These are phyloP conservation scores for Debaryomyces udenii DNA, from an alignment of 1,139 yeast genomes.

Conservation along the genomic window DNA sequence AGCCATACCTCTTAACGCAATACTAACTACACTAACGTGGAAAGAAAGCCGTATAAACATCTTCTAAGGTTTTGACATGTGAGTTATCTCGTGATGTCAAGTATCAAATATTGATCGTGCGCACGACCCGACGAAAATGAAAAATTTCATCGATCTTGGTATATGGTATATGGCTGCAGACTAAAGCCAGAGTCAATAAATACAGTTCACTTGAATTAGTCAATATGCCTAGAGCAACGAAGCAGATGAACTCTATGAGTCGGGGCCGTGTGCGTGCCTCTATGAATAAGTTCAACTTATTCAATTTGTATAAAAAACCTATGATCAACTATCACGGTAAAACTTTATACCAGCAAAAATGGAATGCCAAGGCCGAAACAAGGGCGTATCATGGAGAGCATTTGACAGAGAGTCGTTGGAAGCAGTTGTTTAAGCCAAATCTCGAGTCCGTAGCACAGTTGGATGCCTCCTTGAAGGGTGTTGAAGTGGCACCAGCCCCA, in stretches of 20 bases:
- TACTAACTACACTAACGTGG: too few relatives aligned
- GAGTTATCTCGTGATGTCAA: neutral
- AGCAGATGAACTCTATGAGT: conserved; percentile 58
- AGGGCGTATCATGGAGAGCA: conserved; percentile 97
- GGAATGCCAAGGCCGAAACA: conserved; percentile 89
- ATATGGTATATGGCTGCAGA: too few relatives aligned
- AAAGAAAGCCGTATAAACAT: too few relatives aligned
- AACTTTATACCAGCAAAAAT: conserved; percentile 85
- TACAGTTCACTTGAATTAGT: neutral
- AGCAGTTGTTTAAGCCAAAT: conserved; percentile 69
- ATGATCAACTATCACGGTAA: conserved; percentile 54
- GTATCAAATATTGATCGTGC: neutral
- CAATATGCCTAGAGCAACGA: conserved; percentile 65
- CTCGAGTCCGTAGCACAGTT: conserved; percentile 84
- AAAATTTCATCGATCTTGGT: conserved; percentile 10
- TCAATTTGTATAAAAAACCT: conserved; percentile 77
- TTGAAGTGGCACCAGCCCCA: conserved; percentile 65
- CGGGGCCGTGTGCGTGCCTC: conserved; percentile 86
- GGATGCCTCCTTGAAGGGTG: conserved; percentile 72
- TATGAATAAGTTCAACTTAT: conserved; percentile 88
- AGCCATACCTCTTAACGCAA: neutral
- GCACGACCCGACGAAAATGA: neutral
- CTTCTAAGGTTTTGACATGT: neutral
- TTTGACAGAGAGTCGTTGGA: conserved; percentile 82
- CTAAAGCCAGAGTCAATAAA: too few relatives aligned